phyloP scores from a whole-genome alignment of 805 yeast species.

The Groenewaldozyma tartarivorans region DNA sequence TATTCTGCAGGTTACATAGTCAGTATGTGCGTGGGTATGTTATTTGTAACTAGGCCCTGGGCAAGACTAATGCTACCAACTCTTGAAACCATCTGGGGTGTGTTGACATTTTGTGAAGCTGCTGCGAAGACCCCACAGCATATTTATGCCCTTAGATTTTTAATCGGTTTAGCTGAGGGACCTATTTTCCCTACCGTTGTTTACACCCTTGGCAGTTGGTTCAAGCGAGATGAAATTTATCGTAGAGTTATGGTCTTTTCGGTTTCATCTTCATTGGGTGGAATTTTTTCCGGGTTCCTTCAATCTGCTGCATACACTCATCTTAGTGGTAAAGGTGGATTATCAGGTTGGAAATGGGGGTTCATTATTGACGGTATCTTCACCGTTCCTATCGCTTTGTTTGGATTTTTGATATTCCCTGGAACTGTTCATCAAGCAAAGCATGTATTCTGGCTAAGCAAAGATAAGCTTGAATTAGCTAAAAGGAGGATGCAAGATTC shows the following conservation, averaged over 20 bases:
- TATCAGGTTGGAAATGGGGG: conserved; percentile 41
- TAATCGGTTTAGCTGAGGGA: conserved; percentile 37
- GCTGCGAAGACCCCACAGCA: conserved; percentile 25
- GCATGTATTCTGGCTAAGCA: conserved; percentile 23
- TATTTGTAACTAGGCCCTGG: conserved; percentile 27
- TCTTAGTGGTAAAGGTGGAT: conserved; percentile 34
- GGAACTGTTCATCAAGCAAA: conserved; percentile 38
- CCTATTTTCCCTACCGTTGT: conserved; percentile 35
- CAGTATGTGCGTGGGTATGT: conserved; percentile 34
- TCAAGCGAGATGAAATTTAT: conserved; percentile 34
- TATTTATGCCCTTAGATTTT: conserved; percentile 34
- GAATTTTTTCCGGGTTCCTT: conserved; percentile 36
- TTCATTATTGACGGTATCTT: conserved; percentile 49
- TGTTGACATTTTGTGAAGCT: conserved; percentile 28
- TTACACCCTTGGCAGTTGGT: conserved; percentile 38
- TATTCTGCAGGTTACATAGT: conserved; percentile 38
- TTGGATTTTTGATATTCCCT: conserved; percentile 38
- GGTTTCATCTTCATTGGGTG: conserved; percentile 32
- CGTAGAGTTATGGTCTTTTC: conserved; percentile 35
- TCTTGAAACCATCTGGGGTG: conserved; percentile 31
- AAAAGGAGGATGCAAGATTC: conserved; percentile 22
- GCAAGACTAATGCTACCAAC: conserved; percentile 28
- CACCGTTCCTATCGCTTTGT: conserved; percentile 31
- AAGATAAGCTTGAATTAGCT: conserved; percentile 26
- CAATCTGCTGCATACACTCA: conserved; percentile 35